Evolutionary conservation across 192 early-diverging fungal species (phyloP).

Genomic region (Pilobolus umbonatus): DNA sequence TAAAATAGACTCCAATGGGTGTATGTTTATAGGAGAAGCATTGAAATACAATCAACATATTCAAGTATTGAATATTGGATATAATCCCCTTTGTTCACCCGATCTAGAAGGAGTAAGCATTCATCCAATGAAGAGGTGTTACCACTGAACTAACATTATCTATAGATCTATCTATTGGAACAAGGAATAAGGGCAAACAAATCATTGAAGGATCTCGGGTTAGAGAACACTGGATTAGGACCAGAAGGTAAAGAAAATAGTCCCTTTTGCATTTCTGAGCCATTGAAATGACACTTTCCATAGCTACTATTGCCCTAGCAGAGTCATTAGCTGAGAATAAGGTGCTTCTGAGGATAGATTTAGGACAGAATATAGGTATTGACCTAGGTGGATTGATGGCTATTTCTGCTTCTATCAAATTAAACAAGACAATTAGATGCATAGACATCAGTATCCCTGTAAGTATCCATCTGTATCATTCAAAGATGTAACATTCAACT

Average conservation of each 20-base stretch:
- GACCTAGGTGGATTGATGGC: conserved; percentile 80
- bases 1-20: conserved; percentile 47
- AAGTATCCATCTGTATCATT: conserved; percentile 4
- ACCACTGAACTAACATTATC: neutral
- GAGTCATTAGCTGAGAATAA: conserved; percentile 77
- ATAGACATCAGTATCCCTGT: conserved; percentile 63
- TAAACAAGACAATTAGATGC: conserved; percentile 69
- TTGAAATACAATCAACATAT: conserved; percentile 50
- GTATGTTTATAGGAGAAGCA: conserved; percentile 41
- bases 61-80: conserved; percentile 37
- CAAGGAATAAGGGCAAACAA: conserved; percentile 45
- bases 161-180: conserved; percentile 33
- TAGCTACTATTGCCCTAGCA: conserved; percentile 69
- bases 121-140: no score
- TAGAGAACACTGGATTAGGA: conserved; percentile 19
- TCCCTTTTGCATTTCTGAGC: neutral
- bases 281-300: neutral
- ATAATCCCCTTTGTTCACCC: conserved; percentile 37
- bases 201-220: conserved; percentile 39
- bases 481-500: neutral
- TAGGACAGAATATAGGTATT: conserved; percentile 71
- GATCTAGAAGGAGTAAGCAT: conserved; percentile 28
- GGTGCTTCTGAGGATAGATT: conserved; percentile 62
- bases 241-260: conserved; percentile 17
- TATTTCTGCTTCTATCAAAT: conserved; percentile 72